phyloP scores from a whole-genome alignment of 73 alveolate genomes.

The Effrenium voratum region DNA sequence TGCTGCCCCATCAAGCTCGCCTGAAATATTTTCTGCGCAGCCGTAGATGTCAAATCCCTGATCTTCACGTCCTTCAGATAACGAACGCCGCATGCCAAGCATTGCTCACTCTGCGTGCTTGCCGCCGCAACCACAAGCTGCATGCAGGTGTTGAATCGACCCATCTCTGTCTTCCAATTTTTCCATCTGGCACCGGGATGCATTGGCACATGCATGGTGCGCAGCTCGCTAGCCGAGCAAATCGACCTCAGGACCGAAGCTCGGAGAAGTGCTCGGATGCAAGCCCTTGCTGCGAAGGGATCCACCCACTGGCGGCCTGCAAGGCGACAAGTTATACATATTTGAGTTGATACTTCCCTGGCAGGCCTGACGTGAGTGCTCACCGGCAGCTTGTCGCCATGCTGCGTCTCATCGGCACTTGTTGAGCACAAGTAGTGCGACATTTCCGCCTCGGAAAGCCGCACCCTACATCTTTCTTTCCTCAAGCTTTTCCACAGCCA shows the following conservation, averaged over 20 bases:
- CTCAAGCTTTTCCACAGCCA: background rate
- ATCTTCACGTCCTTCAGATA: slow-evolving; percentile 52
- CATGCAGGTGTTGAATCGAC: no score
- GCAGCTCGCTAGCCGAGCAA: no score
- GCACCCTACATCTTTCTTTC: background rate
- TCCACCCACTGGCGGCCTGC: background rate
- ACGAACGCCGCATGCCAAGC: background rate
- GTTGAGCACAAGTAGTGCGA: slow-evolving; percentile 41
- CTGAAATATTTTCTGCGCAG: slow-evolving; percentile 69
- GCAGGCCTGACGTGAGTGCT: slow-evolving; percentile 53
- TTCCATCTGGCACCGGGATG: no score
- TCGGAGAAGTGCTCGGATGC: no score
- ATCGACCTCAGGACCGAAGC: no score
- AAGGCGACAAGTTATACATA: background rate
- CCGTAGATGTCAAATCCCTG: slow-evolving; percentile 55
- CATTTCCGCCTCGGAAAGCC: slow-evolving; percentile 32
- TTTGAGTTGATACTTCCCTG: background rate
- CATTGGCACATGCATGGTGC: no score
- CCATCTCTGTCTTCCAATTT: no score
- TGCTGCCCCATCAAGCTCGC: background rate
- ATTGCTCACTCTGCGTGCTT: background rate
- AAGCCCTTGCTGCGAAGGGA: no score
- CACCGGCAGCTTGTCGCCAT: slow-evolving; percentile 35
- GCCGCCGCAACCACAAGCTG: no score
- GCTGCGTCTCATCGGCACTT: slow-evolving; percentile 60